These are phyloP conservation scores for Geranium incanum DNA, from an alignment of 441 rosid genomes.

Conservation along the genomic window DNA sequence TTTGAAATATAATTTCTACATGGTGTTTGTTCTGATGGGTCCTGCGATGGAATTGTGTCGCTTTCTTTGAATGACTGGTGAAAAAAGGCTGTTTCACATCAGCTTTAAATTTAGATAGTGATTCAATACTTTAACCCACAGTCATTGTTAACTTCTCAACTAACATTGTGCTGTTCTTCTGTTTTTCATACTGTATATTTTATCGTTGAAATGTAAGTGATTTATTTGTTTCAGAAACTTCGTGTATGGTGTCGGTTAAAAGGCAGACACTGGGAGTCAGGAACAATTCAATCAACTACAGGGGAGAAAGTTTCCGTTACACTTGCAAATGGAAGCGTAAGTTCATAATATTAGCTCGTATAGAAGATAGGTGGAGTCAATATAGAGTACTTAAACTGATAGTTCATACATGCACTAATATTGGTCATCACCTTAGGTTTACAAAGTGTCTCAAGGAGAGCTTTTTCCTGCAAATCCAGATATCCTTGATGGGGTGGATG, in stretches of 20 bases:
- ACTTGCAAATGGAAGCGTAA: constrained; percentile 61
- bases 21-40: background rate
- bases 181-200: no score
- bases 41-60: background rate
- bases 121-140: no score
- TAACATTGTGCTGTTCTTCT: no score
- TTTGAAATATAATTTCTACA: background rate
- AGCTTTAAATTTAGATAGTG: no score
- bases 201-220: background rate
- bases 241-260: constrained; percentile 69
- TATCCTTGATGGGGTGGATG: constrained; percentile 79
- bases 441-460: constrained; percentile 57
- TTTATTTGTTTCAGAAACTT: constrained; percentile 52
- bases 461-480: constrained; percentile 94
- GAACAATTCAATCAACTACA: constrained; percentile 66
- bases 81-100: background rate
- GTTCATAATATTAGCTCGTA: constrained; percentile 22
- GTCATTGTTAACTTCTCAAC: no score
- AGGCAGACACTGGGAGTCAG: constrained; percentile 64
- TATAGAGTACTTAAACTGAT: constrained; percentile 16
- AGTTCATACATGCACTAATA: constrained; percentile 23
- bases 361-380: constrained; percentile 12
- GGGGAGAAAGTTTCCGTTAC: constrained; percentile 62
- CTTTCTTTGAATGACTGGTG: background rate
- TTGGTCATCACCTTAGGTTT: constrained; percentile 42